These are phyloP conservation scores for Pichia membranifaciens DNA, from an alignment of 805 yeast genomes.

Conservation along the genomic window DNA sequence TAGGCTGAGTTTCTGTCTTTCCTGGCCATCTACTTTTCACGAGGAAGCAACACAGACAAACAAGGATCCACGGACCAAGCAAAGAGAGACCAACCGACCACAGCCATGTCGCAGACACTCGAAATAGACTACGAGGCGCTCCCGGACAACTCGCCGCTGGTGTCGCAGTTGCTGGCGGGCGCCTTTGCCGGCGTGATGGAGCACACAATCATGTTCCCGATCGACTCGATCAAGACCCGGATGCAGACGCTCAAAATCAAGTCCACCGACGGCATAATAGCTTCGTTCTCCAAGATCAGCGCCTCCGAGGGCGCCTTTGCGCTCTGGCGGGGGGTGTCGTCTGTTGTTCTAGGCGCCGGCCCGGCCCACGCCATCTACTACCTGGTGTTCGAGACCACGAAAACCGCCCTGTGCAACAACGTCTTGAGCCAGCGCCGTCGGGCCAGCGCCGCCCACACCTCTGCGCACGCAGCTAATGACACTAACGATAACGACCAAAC, in stretches of 20 bases:
- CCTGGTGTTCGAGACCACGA: slow-evolving; percentile 83
- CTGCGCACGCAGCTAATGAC: no score
- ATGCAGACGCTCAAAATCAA: slow-evolving; percentile 59
- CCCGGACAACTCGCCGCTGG: slow-evolving; percentile 77
- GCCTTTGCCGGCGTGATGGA: slow-evolving; percentile 99
- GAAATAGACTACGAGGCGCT: slow-evolving; percentile 88
- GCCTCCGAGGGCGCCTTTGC: slow-evolving; percentile 84
- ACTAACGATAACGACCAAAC: no score
- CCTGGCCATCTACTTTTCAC: no score
- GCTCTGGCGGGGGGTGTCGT: slow-evolving; percentile 89
- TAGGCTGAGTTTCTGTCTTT: no score
- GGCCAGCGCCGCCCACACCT: no score
- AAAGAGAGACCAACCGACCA: neutral
- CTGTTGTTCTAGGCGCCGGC: slow-evolving; percentile 95
- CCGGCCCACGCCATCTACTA: slow-evolving; percentile 98
- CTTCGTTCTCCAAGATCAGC: slow-evolving; percentile 68
- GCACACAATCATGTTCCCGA: slow-evolving; percentile 94
- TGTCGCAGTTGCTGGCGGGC: slow-evolving; percentile 84
- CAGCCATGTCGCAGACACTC: slow-evolving; percentile 11
- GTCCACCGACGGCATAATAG: slow-evolving; percentile 43
- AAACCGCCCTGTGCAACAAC: slow-evolving; percentile 44
- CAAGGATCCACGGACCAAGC: neutral
- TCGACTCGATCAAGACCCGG: slow-evolving; percentile 93
- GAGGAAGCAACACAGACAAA: neutral
- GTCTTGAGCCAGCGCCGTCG: slow-evolving; percentile 7